Evolutionary conservation across 345 rosid genomes (phyloP).

Genomic region (Citrus reticulata): DNA sequence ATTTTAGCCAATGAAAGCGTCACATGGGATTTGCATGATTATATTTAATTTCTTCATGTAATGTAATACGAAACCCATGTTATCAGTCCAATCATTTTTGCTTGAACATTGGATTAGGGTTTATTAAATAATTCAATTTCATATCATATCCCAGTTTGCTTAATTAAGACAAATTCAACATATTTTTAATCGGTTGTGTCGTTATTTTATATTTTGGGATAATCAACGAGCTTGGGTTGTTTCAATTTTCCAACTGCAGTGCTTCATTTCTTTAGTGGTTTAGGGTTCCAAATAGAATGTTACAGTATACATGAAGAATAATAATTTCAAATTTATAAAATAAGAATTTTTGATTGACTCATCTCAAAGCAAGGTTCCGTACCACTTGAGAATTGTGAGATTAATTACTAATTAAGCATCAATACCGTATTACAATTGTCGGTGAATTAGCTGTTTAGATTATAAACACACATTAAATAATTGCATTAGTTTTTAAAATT

Average conservation of each 20-base stretch:
- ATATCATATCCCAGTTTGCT: neutral
- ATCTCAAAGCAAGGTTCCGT: neutral
- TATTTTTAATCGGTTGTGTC: neutral
- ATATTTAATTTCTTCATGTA: neutral
- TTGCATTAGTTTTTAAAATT: neutral
- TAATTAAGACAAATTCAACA: neutral
- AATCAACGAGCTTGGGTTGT: neutral
- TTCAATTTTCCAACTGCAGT: neutral
- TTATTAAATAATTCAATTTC: neutral
- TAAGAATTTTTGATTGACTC: neutral
- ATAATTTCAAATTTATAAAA: too few relatives aligned
- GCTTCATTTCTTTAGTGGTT: neutral
- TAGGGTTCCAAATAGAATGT: conserved; percentile 7
- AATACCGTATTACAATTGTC: neutral
- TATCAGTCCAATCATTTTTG: neutral
- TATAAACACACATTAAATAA: neutral
- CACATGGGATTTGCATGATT: neutral
- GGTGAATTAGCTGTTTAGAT: neutral
- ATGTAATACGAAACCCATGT: neutral
- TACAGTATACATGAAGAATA: neutral
- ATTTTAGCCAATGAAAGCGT: neutral
- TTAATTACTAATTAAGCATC: neutral
- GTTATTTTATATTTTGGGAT: neutral
- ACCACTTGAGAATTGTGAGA: neutral
- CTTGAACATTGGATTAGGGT: neutral